Conservation (phyloP, 352 stramenopile genomes). For the Poterioochromonas sp. region DNA sequence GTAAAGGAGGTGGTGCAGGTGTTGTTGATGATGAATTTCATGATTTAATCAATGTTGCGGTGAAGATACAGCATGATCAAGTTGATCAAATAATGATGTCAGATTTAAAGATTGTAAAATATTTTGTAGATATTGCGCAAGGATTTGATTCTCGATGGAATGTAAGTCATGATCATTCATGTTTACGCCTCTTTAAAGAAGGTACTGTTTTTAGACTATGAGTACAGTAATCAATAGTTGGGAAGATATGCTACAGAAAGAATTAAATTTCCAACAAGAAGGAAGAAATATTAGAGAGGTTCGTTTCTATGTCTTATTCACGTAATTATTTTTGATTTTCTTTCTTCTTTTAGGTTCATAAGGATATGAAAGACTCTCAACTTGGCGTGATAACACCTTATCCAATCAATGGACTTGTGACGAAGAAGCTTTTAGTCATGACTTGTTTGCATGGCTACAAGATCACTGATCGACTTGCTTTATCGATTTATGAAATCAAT, state of each 20-base stretch:
- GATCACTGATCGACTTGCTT: not conserved
- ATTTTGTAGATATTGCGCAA: not conserved
- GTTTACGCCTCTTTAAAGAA: not conserved
- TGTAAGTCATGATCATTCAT: no score
- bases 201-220: not conserved
- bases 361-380: not conserved
- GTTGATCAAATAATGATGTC: not conserved
- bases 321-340: no score
- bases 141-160: not conserved
- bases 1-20: no score
- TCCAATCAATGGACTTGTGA: not conserved
- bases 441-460: not conserved
- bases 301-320: no score
- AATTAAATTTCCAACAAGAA: no score
- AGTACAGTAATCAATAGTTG: not conserved
- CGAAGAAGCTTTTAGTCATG: not conserved
- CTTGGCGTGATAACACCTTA: not conserved
- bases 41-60: not conserved
- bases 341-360: not conserved
- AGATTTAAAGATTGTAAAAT: not conserved
- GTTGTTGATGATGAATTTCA: not conserved
- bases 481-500: not conserved
- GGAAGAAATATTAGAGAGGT: no score
- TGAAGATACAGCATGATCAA: not conserved
- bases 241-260: no score